Evolutionary conservation across 345 rosid genomes (phyloP), one percentile per base, ranked within the genome.

Genomic region (Lagerstroemia speciosa): DNA sequence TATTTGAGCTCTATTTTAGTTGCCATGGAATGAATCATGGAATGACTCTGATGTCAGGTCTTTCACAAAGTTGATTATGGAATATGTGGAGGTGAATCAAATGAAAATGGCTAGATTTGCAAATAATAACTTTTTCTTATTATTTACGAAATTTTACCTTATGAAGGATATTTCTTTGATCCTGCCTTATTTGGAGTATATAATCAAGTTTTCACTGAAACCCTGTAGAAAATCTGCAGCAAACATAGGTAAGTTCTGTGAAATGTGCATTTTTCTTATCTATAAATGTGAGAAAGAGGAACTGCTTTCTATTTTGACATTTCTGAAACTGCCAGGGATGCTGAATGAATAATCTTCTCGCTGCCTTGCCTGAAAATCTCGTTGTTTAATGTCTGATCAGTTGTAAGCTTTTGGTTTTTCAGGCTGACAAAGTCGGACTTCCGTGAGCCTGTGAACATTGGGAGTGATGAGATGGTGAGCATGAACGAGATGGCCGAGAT

Each of bases 401-500:
- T 55, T 55, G 61, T 15, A 5, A 4, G 38, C 38, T 36, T n/a
- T 55, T 55, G 61, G 31, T 46, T 5, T 17, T 69, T 57, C 48
- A 94, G 99, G 75, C 83, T 94, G 85, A 94, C 97, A 0, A 94
- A 89, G 80, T 91, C 99, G 22, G 97, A 94, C 77, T 94, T 94
- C 84, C 95, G 88, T 31, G 99, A 94, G 89, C 98, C 99, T 0
- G 91, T 94, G 72, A 94, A 94, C 83, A 94, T 94, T 12, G 99
- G 98, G 74, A 94, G 99, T 40, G 99, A 94, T 80, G 99, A 94
- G 85, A 91, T 91, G 98, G 99, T 94, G 69, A 89, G 99, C 91
- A 91, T 94, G 99, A 94, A 94, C 69, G 97, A 87, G 78, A 91
- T 94, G 98, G 99, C 99, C 20, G 97, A 89, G 85, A 94, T 89